Base-by-base conservation (phyloP, 169 alveolate species). In the Condylostoma magnum region DNA sequence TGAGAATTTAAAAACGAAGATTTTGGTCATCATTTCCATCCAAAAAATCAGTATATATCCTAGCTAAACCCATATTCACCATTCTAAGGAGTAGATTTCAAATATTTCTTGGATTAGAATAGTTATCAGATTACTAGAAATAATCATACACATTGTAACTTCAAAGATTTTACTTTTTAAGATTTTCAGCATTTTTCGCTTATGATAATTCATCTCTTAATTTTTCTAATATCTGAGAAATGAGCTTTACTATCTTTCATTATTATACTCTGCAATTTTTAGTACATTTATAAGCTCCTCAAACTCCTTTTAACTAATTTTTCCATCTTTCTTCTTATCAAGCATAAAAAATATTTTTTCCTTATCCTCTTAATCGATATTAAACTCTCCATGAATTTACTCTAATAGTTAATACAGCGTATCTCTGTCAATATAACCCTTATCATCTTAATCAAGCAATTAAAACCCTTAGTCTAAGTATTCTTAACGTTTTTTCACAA, bases 351-450 rank as follows among this genome's bases (percentile, higher is more conserved):
- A 41, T 10, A 41, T 15, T 41, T 41, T 15, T 41, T 10, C 10
- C 20, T 41, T 10, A 10, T 41, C 20, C 15, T 41, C 20, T 41
- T 41, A 10, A 10, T 41, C 48, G 10, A 41, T 41, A 41, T 41
- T 41, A 10, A 41, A 41, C 20, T 41, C 48, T 22, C 30, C 12
- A 15, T 57, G n/a, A 15, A 79, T 51, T 25, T 71, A 46, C 27
- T 66, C 46, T 18, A 73, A 28, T 73, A 79, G 34, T n/a, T 71
- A 68, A 27, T 46, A 55, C 4, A 56, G 34, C 44, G 70, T 60
- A n/a, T 41, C 66, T 18, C 55, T 43, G 52, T 63, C 52, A 25
- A 79, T 33, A 41, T 53, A 79, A 27, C 86, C 86, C 52, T 57
- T 72, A 25, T 46, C 12, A 33, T 66, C 69, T 3, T 30, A 41